Evolutionary conservation across 257 asterid genomes (phyloP).

Genomic region (Craterostigma plantagineum): DNA sequence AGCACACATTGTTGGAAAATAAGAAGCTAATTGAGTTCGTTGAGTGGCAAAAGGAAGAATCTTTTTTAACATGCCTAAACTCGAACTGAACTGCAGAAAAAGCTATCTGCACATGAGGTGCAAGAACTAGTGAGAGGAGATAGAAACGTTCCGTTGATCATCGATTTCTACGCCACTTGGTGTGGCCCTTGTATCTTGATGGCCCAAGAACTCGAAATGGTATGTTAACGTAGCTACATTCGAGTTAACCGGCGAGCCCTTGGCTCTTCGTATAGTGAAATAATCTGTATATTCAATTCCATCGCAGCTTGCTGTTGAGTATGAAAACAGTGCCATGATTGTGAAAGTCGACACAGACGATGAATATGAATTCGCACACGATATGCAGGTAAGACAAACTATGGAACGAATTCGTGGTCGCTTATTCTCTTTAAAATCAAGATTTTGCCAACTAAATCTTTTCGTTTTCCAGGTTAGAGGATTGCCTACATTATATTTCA

Average conservation of each 20-base stretch:
- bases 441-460: neutral
- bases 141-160: conserved; percentile 63
- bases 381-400: conserved; percentile 53
- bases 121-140: conserved; percentile 75
- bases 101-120: conserved; percentile 57
- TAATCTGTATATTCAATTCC: conserved; percentile 9
- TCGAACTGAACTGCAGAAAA: conserved; percentile 33
- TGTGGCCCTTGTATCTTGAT: conserved; percentile 96
- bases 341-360: conserved; percentile 95
- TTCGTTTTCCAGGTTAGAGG: conserved; percentile 83
- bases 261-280: too few species aligned
- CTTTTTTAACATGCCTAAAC: too few species aligned
- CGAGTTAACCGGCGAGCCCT: too few species aligned
- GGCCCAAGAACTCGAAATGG: conserved; percentile 99
- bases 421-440: neutral
- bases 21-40: too few species aligned
- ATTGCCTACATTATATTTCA: conserved; percentile 72
- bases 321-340: conserved; percentile 55
- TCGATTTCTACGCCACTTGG: conserved; percentile 96
- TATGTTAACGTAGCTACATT: conserved; percentile 13
- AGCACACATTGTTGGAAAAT: too few species aligned
- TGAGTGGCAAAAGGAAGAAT: too few species aligned
- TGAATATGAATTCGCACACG: conserved; percentile 80
- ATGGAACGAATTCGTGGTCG: conserved; percentile 1
- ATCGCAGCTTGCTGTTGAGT: conserved; percentile 93